phyloP scores from a whole-genome alignment of 1,139 yeast species.

The Blastobotrys apis region DNA sequence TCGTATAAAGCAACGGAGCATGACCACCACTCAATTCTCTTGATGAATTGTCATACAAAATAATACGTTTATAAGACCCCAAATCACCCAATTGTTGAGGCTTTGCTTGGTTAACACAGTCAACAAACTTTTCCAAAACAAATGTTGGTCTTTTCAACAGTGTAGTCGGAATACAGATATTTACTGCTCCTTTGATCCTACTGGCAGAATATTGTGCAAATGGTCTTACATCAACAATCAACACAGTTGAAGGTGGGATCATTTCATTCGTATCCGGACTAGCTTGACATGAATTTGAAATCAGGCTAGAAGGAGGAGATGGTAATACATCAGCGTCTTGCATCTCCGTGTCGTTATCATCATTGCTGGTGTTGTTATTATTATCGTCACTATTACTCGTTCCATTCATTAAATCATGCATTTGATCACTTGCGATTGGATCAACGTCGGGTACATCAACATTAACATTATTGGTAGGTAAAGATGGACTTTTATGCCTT shows the following conservation, averaged over 20 bases:
- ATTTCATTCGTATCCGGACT: constrained; percentile 1
- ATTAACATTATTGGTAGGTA: constrained; percentile 6
- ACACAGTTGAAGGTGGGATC: constrained; percentile 15
- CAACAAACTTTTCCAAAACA: constrained; percentile 51
- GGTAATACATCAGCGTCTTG: constrained; percentile 1
- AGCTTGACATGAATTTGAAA: constrained; percentile 2
- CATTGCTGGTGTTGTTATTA: constrained; percentile 3
- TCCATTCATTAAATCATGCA: constrained; percentile 5
- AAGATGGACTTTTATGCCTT: constrained; percentile 4
- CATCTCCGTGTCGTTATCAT: neutral
- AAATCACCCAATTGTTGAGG: constrained; percentile 30
- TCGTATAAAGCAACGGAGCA: constrained; percentile 34
- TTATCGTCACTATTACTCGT: neutral
- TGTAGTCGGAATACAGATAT: constrained; percentile 75
- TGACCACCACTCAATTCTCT: neutral
- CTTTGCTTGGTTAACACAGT: constrained; percentile 46
- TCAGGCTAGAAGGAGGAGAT: constrained; percentile 9
- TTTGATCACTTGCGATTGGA: neutral
- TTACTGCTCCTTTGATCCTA: constrained; percentile 55
- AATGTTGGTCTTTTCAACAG: constrained; percentile 65
- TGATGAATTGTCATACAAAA: constrained; percentile 47
- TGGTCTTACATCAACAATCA: constrained; percentile 67
- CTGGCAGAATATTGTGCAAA: constrained; percentile 55
- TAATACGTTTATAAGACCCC: constrained; percentile 33
- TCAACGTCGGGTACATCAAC: constrained; percentile 7